A percentile compares a stretch with the other conserved stretches of the same genome.
Evolutionary conservation across 2,329 filamentous ascomycete genomes (phyloP).

Genomic region (Cyphellophora attinorum): DNA sequence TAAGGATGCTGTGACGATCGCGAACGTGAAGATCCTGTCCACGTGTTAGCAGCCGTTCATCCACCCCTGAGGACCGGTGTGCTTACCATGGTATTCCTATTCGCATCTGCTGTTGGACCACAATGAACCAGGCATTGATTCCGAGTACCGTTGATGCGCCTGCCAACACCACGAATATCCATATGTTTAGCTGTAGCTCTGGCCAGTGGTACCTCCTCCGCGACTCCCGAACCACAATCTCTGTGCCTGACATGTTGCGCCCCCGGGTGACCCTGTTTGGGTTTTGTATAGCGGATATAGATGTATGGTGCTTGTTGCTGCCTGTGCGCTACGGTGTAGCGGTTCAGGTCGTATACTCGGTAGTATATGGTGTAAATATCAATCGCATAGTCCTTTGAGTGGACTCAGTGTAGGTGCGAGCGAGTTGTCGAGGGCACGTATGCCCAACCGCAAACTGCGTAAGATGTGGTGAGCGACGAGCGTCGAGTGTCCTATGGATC

Average conservation of each 20-base stretch:
- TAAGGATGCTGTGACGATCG: slow-evolving; percentile 48
- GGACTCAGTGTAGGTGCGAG: too few species aligned
- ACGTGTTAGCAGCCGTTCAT: not conserved
- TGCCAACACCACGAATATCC: slow-evolving; percentile 53
- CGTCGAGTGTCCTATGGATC: too few species aligned
- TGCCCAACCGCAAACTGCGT: too few species aligned
- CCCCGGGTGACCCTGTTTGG: too few species aligned
- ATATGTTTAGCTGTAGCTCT: slow-evolving; percentile 54
- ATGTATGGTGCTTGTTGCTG: too few species aligned
- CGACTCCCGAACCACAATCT: slow-evolving; percentile 21
- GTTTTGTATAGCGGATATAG: too few species aligned
- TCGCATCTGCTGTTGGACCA: slow-evolving; percentile 45
- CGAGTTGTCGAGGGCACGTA: too few species aligned
- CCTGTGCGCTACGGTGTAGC: too few species aligned
- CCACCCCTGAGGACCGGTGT: slow-evolving; percentile 1
- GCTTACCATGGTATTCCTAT: slow-evolving; percentile 52
- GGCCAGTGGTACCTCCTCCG: slow-evolving; percentile 52
- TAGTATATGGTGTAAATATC: too few species aligned
- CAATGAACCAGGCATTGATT: slow-evolving; percentile 51
- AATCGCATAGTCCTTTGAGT: too few species aligned
- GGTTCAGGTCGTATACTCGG: too few species aligned
- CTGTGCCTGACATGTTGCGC: slow-evolving; percentile 9
- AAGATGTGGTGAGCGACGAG: too few species aligned
- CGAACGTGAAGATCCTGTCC: slow-evolving; percentile 54
- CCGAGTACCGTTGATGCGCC: slow-evolving; percentile 49